These are phyloP conservation scores for Trypanosoma platydactyli DNA, from an alignment of 208 protist genomes.

Conservation along the genomic window DNA sequence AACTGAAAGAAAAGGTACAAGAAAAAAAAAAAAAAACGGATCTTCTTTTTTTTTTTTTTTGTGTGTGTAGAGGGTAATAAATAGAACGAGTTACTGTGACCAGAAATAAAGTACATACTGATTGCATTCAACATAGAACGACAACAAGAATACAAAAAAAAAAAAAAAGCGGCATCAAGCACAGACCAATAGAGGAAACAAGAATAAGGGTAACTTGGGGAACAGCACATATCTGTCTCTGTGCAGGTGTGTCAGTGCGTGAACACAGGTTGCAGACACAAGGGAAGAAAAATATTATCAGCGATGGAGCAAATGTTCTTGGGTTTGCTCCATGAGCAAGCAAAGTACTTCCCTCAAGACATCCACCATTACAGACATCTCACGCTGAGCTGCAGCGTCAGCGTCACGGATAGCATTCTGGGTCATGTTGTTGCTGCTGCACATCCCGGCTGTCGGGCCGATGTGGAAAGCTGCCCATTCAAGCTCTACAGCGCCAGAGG, in stretches of 20 bases:
- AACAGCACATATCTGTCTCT: too few relatives aligned
- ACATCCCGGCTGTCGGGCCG: constrained; percentile 5
- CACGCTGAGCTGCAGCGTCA: constrained; percentile 15
- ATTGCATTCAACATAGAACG: not conserved
- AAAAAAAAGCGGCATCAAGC: not conserved
- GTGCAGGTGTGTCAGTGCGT: too few relatives aligned
- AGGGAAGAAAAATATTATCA: too few relatives aligned
- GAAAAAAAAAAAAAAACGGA: constrained; percentile 11
- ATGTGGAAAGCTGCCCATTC: constrained; percentile 32
- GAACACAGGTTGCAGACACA: too few relatives aligned
- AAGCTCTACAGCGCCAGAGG: constrained; percentile 27
- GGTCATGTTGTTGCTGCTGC: not conserved
- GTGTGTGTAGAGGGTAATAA: not conserved
- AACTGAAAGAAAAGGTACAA: constrained; percentile 13
- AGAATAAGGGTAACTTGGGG: too few relatives aligned
- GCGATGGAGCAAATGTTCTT: too few relatives aligned
- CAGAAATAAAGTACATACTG: not conserved
- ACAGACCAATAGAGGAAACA: too few relatives aligned
- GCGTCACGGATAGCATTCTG: constrained; percentile 1
- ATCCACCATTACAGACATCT: constrained; percentile 7
- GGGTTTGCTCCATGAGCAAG: too few relatives aligned
- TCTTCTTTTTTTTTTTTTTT: constrained; percentile 17
- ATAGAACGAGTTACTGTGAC: not conserved
- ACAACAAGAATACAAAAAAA: not conserved
- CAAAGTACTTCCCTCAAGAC: constrained; percentile 9